A percentile compares a stretch with the other conserved stretches of the same genome.
phyloP scores from a whole-genome alignment of 441 rosid species.

The Populus hybrid region DNA sequence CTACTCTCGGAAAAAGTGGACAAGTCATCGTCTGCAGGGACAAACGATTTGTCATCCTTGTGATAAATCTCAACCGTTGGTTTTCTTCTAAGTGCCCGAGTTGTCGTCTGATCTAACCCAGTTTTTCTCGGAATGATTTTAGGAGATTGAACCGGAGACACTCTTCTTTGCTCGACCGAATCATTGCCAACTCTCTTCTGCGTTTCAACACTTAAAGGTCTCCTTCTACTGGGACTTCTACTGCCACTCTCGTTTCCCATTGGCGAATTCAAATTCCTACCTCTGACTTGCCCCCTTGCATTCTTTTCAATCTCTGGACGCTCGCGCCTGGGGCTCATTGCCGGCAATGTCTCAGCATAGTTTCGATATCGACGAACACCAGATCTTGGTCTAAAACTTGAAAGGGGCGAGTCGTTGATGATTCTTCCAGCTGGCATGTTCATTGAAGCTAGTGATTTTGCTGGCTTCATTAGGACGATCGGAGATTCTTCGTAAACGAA shows the following conservation, averaged over 20 bases:
- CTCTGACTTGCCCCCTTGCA: slow-evolving; percentile 32
- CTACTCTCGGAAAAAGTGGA: slow-evolving; percentile 55
- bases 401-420: slow-evolving; percentile 32
- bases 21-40: slow-evolving; percentile 44
- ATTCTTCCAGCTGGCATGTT: slow-evolving; percentile 25
- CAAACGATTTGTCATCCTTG: slow-evolving; percentile 28
- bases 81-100: slow-evolving; percentile 36
- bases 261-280: slow-evolving; percentile 42
- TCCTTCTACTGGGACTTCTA: slow-evolving; percentile 51
- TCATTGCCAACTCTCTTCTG: slow-evolving; percentile 35
- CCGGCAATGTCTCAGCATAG: slow-evolving; percentile 20
- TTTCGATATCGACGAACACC: slow-evolving; percentile 32
- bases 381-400: slow-evolving; percentile 32
- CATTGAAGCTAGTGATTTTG: slow-evolving; percentile 23
- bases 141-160: slow-evolving; percentile 52
- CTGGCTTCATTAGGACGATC: slow-evolving; percentile 50
- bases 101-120: slow-evolving; percentile 1
- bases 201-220: slow-evolving; percentile 34
- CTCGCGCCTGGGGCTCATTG: slow-evolving; percentile 41
- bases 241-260: slow-evolving; percentile 36
- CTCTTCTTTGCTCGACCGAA: slow-evolving; percentile 35
- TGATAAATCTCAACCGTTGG: slow-evolving; percentile 25
- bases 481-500: slow-evolving; percentile 52
- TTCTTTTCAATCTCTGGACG: slow-evolving; percentile 33
- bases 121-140: slow-evolving; percentile 25